A percentile compares a stretch with the other conserved stretches of the same genome.
Conservation (phyloP, 2,329 filamentous ascomycete genomes). For the Talaromyces funiculosus region DNA sequence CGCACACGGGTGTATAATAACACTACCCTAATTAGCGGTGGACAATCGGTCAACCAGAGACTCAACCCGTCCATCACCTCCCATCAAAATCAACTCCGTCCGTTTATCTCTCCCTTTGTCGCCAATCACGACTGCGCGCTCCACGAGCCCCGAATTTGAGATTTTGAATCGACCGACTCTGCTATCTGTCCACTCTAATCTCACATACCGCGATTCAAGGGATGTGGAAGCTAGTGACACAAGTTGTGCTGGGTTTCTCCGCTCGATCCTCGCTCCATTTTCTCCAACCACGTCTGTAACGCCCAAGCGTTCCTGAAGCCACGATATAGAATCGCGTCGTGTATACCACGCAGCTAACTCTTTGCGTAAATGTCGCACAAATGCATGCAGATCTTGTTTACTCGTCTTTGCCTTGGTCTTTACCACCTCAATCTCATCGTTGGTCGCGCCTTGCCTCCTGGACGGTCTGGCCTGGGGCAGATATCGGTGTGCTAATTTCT, state of each 20-base stretch:
- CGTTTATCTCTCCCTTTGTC: constrained; percentile 34
- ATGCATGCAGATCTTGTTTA: constrained; percentile 33
- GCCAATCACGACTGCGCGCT: constrained; percentile 40
- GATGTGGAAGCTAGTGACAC: constrained; percentile 30
- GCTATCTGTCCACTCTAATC: constrained; percentile 41
- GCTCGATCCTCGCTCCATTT: background rate
- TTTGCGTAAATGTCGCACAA: constrained; percentile 35
- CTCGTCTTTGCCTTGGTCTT: constrained; percentile 19
- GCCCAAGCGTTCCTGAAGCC: constrained; percentile 30
- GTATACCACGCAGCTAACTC: constrained; percentile 40
- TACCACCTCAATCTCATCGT: constrained; percentile 15
- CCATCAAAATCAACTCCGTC: constrained; percentile 30
- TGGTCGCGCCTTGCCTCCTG: background rate
- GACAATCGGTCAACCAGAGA: constrained; percentile 28
- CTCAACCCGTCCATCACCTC: constrained; percentile 32
- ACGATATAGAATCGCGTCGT: constrained; percentile 32
- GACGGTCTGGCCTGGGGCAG: constrained; percentile 20
- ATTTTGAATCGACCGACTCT: constrained; percentile 41
- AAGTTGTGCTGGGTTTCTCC: constrained; percentile 23
- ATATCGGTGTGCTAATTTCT: constrained; percentile 33
- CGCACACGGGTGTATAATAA: background rate
- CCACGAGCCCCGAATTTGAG: constrained; percentile 35
- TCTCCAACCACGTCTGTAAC: constrained; percentile 13
- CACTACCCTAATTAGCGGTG: background rate
- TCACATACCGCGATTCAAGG: constrained; percentile 38